A percentile compares a stretch with the other conserved stretches of the same genome.
Evolutionary conservation across 2,329 filamentous ascomycete species (phyloP).

Genomic region (Penicillium sp.): DNA sequence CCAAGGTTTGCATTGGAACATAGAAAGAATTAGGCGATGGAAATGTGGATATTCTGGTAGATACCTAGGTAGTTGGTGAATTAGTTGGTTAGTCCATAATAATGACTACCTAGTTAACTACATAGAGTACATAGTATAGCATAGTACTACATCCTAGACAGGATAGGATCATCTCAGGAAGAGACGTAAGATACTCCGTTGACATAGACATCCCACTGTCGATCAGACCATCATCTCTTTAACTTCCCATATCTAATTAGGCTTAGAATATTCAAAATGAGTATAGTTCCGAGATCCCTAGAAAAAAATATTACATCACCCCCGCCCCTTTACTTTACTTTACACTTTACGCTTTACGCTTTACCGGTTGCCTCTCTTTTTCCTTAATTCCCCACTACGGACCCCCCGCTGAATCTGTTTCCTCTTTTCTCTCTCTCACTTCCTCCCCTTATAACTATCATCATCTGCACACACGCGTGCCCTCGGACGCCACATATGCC

Average conservation of each 20-base stretch:
- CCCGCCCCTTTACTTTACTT: background rate
- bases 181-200: too few species aligned
- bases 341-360: background rate
- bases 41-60: background rate
- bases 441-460: slow-evolving; percentile 4
- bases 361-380: background rate
- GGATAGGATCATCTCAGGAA: background rate
- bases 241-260: background rate
- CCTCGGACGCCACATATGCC: slow-evolving; percentile 26
- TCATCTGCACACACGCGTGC: slow-evolving; percentile 19
- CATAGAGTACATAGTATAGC: too few species aligned
- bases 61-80: background rate
- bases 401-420: slow-evolving; percentile 1
- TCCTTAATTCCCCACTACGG: slow-evolving; percentile 2
- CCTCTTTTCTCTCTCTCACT: slow-evolving; percentile 10
- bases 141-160: slow-evolving; percentile 1
- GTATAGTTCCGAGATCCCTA: background rate
- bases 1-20: background rate
- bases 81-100: background rate
- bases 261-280: background rate
- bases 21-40: background rate
- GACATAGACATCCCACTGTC: slow-evolving; percentile 1
- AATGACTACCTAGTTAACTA: background rate
- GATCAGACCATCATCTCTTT: slow-evolving; percentile 10
- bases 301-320: slow-evolving; percentile 15